These are phyloP conservation scores for Alternaria sp. DNA, from an alignment of 2,329 filamentous ascomycete genomes.

Conservation along the genomic window DNA sequence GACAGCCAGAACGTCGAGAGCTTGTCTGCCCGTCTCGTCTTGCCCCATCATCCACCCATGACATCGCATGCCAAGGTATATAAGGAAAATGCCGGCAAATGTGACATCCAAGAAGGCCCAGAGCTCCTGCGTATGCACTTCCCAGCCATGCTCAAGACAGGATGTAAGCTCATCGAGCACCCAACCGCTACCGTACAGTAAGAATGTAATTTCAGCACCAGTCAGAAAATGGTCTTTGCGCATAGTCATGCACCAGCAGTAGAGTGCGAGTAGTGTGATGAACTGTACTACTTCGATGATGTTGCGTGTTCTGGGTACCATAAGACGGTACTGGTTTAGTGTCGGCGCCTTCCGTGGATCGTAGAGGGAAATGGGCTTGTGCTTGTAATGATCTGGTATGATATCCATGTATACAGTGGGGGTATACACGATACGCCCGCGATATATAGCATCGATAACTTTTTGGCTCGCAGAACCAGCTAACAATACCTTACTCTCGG, in stretches of 20 bases:
- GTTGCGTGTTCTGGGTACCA: slow-evolving; percentile 81
- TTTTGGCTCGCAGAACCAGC: slow-evolving; percentile 81
- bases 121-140: slow-evolving; percentile 85
- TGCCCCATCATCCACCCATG: slow-evolving; percentile 66
- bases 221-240: slow-evolving; percentile 68
- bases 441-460: slow-evolving; percentile 84
- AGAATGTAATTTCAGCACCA: slow-evolving; percentile 71
- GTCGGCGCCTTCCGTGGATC: slow-evolving; percentile 78
- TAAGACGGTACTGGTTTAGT: slow-evolving; percentile 84
- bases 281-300: slow-evolving; percentile 80
- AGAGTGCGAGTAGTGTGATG: slow-evolving; percentile 72
- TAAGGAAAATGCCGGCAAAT: slow-evolving; percentile 75
- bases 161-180: slow-evolving; percentile 80
- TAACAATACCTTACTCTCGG: slow-evolving; percentile 80
- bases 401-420: slow-evolving; percentile 84
- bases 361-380: slow-evolving; percentile 82
- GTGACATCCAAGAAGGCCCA: slow-evolving; percentile 88
- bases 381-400: slow-evolving; percentile 85
- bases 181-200: slow-evolving; percentile 81
- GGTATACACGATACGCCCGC: slow-evolving; percentile 82
- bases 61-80: slow-evolving; percentile 74
- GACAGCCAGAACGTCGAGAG: slow-evolving; percentile 80
- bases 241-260: slow-evolving; percentile 75
- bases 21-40: slow-evolving; percentile 67
- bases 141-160: slow-evolving; percentile 78